Percentiles rank a stretch among this genome's conserved stretches.
These are phyloP conservation scores for Fraxinus greggii DNA, from an alignment of 305 asterid genomes.

Conservation along the genomic window DNA sequence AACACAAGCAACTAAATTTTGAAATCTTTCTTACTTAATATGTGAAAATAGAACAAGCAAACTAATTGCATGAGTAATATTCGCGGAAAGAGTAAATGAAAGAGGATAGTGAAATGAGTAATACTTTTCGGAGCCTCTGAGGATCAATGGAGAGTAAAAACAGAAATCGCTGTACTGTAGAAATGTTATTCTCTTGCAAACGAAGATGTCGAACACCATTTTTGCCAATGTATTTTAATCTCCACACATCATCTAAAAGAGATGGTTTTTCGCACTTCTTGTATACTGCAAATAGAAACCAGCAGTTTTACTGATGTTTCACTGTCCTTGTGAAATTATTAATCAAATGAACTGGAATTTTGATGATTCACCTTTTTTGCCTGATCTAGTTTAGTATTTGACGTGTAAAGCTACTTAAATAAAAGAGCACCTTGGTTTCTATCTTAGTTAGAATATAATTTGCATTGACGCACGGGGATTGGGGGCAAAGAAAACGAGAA, in stretches of 20 bases:
- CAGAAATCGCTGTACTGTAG: constrained; percentile 43
- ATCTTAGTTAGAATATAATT: too few species aligned
- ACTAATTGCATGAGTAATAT: not conserved
- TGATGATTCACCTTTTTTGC: not conserved
- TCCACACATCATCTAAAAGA: constrained; percentile 41
- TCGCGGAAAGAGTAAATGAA: not conserved
- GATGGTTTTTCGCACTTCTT: constrained; percentile 40
- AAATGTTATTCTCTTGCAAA: constrained; percentile 10
- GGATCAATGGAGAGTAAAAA: constrained; percentile 35
- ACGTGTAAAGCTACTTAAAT: not conserved
- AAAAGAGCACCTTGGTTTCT: not conserved
- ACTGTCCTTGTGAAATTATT: not conserved
- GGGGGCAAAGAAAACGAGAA: not conserved
- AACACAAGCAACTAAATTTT: not conserved
- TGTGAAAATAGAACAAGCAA: not conserved
- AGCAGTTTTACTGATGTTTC: constrained; percentile 1
- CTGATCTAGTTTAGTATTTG: not conserved
- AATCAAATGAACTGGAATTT: not conserved
- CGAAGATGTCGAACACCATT: constrained; percentile 30
- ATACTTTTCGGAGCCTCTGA: constrained; percentile 24
- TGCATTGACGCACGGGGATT: not conserved
- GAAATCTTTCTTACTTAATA: not conserved
- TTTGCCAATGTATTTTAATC: constrained; percentile 38
- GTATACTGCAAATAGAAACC: constrained; percentile 39
- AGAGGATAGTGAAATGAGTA: not conserved